Base-by-base conservation (phyloP, 2,329 filamentous ascomycete genomes). In the Monilinia aucupariae region DNA sequence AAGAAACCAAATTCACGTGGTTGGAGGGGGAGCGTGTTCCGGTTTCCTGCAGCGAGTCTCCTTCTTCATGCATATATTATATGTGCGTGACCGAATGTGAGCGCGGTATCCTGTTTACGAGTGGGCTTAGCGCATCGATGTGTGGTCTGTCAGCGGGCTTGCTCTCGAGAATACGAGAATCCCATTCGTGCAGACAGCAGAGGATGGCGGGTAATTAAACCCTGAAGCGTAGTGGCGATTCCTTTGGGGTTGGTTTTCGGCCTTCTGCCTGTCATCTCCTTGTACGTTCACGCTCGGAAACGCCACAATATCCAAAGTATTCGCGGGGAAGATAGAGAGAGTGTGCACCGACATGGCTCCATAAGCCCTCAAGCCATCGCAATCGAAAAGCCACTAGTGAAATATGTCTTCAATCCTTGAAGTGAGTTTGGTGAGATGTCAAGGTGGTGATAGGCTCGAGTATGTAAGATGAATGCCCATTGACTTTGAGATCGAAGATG, bases 11-110 rank as follows among this genome's bases (percentile, higher is more conserved):
- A 49, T 48, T 62, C 60, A 62, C 60, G 60, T 62, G 60, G 25
- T 47, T 56, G 39, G 45, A 56, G 39, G 45, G 25, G 41, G 39
- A 17, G 51, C 25, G 45, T 62, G 52, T 51, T 62, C 60, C 60
- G 60, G 60, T 13, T 54, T 32, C 34, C 30, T 62, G 52, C 60
- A 58, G 45, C 43, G 39, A 50, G 25, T 25, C 47, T 43, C 47
- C 20, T 32, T 34, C 37, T 48, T 58, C 34, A 37, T 58, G 60
- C 60, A 62, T 37, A 47, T 58, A 49, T 32, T 50, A 25, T 58
- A 39, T 58, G 52, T 49, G 60, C 52, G 60, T 62, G 60, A 62
- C 32, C 41, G 20, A 39, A 55, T 48, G 49, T 53, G 50, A 32
- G 59, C 59, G 50, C 59, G 50, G 50, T 43, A 61, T 54, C 32